These are phyloP conservation scores for Beta lomatogona DNA, from an alignment of 179 eudicot genomes.

Conservation along the genomic window DNA sequence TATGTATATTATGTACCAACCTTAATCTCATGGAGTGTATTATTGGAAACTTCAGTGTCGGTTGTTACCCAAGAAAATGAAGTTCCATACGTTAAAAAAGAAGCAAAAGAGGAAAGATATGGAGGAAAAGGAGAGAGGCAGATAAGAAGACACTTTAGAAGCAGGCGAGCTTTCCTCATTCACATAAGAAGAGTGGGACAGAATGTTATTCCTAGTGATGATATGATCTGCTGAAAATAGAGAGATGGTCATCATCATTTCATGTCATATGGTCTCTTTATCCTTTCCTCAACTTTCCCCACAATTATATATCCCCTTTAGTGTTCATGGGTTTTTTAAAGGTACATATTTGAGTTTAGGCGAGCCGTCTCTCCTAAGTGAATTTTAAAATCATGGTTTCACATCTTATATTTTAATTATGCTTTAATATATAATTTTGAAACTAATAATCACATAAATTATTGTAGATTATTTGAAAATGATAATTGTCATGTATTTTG, in stretches of 20 bases:
- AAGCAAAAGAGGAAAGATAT: not conserved
- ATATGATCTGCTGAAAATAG: not conserved
- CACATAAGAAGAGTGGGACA: conserved; percentile 8
- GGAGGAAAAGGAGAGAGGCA: not conserved
- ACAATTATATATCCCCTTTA: not conserved
- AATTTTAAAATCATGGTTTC: too few species aligned
- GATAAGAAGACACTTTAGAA: conserved; percentile 19
- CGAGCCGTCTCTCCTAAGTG: too few species aligned
- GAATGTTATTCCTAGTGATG: not conserved
- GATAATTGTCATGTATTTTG: too few species aligned
- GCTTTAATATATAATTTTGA: too few species aligned
- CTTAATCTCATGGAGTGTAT: not conserved
- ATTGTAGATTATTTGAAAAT: too few species aligned
- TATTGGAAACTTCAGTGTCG: not conserved
- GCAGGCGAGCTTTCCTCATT: conserved; percentile 17
- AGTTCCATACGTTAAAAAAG: not conserved
- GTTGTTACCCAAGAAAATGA: conserved; percentile 15
- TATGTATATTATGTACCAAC: not conserved
- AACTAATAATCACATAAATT: too few species aligned
- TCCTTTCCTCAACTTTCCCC: conserved; percentile 24
- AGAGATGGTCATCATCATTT: conserved; percentile 25
- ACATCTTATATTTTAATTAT: too few species aligned
- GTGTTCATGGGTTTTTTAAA: conserved; percentile 18
- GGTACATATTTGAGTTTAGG: too few species aligned
- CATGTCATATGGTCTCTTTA: conserved; percentile 26